Evolutionary conservation across 768 basidiomycete genomes (phyloP).

Genomic region (Pholiota molesta): DNA sequence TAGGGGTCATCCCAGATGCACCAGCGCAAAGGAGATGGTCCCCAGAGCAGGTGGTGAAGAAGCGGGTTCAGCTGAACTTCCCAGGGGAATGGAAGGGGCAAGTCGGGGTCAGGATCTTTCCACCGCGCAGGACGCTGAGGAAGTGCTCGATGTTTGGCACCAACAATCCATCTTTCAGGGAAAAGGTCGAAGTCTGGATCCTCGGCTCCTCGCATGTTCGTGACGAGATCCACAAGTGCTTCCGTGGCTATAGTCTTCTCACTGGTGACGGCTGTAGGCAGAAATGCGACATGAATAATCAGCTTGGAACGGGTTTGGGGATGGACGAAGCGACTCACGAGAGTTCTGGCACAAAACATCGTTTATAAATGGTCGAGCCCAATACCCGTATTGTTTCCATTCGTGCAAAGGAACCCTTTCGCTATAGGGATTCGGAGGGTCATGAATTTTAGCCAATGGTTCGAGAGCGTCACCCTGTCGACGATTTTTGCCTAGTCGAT

Average conservation of each 20-base stretch:
- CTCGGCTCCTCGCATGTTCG: conserved; percentile 32
- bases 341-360: conserved; percentile 43
- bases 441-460: conserved; percentile 5
- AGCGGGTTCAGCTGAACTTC: conserved; percentile 61
- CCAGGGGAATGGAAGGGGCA: conserved; percentile 47
- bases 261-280: conserved; percentile 16
- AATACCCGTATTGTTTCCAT: conserved; percentile 60
- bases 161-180: conserved; percentile 53
- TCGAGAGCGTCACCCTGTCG: not conserved
- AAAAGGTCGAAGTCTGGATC: conserved; percentile 11
- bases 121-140: conserved; percentile 53
- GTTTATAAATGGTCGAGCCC: conserved; percentile 49
- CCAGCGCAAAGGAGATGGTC: conserved; percentile 49
- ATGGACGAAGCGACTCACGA: conserved; percentile 36
- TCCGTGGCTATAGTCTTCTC: conserved; percentile 23
- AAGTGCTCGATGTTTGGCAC: conserved; percentile 47
- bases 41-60: conserved; percentile 46
- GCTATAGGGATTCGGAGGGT: conserved; percentile 6
- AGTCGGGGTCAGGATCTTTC: conserved; percentile 41
- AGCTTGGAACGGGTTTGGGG: not conserved
- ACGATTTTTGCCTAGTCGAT: conserved; percentile 6
- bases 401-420: conserved; percentile 33
- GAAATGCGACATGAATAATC: not conserved
- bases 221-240: conserved; percentile 36
- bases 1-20: conserved; percentile 39